phyloP scores from a whole-genome alignment of 2,329 filamentous ascomycete genomes.

The Neurospora sp. region DNA sequence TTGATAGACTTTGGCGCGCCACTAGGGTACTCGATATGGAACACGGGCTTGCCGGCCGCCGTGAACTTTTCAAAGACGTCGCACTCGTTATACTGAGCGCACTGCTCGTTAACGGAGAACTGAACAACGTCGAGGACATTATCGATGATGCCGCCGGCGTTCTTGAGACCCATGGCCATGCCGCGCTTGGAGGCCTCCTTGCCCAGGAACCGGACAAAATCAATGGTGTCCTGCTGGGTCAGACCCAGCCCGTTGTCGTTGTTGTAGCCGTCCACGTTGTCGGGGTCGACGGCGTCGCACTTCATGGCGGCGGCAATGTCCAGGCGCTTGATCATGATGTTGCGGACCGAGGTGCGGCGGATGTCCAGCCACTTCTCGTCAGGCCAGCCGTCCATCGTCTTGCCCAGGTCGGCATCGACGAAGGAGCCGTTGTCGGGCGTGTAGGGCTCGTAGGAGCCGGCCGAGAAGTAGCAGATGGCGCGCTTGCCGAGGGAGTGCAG shows the following conservation, averaged over 20 bases:
- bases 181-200: slow-evolving; percentile 40
- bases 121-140: slow-evolving; percentile 38
- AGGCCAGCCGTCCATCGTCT: slow-evolving; percentile 51
- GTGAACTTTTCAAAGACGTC: slow-evolving; percentile 48
- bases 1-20: slow-evolving; percentile 25
- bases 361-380: slow-evolving; percentile 60
- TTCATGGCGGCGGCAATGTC: slow-evolving; percentile 49
- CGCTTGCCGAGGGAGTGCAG: slow-evolving; percentile 44
- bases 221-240: slow-evolving; percentile 44
- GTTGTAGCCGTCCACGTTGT: slow-evolving; percentile 49
- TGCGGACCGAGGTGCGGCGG: slow-evolving; percentile 45
- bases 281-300: slow-evolving; percentile 60
- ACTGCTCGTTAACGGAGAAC: slow-evolving; percentile 64
- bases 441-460: slow-evolving; percentile 57
- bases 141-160: slow-evolving; percentile 50
- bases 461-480: slow-evolving; percentile 69
- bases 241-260: slow-evolving; percentile 55
- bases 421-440: slow-evolving; percentile 50
- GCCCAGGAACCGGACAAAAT: slow-evolving; percentile 53
- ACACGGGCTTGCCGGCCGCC: slow-evolving; percentile 54
- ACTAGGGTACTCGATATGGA: slow-evolving; percentile 60
- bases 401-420: slow-evolving; percentile 44
- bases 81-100: slow-evolving; percentile 45
- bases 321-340: slow-evolving; percentile 54
- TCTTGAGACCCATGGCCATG: slow-evolving; percentile 59